Evolutionary conservation across 2,329 filamentous ascomycete genomes (phyloP), one percentile per base, ranked within the genome.

Genomic region (Penicillium palitans): DNA sequence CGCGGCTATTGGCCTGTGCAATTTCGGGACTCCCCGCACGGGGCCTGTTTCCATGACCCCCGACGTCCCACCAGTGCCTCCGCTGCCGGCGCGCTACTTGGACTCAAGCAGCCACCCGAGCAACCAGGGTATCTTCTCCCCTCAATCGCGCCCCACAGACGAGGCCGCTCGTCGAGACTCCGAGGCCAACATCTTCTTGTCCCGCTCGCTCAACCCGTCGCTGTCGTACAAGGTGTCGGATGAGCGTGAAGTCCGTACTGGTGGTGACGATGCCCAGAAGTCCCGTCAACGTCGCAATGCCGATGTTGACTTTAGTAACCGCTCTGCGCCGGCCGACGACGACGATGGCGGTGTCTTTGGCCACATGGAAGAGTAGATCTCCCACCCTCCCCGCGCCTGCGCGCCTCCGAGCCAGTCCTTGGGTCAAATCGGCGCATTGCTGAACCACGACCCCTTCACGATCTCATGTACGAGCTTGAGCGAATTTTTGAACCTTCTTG

Each of bases 341-440:
- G 92, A 96, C 62, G 93, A 98, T 66, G 93, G 97, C 65, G 93
- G 93, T 71, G 90, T 98, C 69, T 99, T 99, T 80, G 93, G 93
- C 57, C 86, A 87, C 66, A 98, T 98, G 93, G 95, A 99, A 78
- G 91, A 96, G 76, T 95, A 82, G 75, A 78, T 52, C 29, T 21
- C 13, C 33, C 31, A 52, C 17, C 52, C 39, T 21, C 33, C 35
- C 12, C 31, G 56, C 46, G 19, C 27, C 47, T 47, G n/a, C 46
- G 37, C 27, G 6, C 27, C 53, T 51, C 39, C 21, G 44, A 61
- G 49, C 55, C 49, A 37, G 42, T 53, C 27, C 45, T 45, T 40
- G 42, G 52, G 53, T 60, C 55, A 45, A 53, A 52, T 51, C 40
- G 24, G 41, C 47, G 40, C 48, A 61, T 60, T 13, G 58, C 60